These are phyloP conservation scores for Penicillium psychrosexuale DNA, from an alignment of 2,329 filamentous ascomycete species.

Conservation along the genomic window DNA sequence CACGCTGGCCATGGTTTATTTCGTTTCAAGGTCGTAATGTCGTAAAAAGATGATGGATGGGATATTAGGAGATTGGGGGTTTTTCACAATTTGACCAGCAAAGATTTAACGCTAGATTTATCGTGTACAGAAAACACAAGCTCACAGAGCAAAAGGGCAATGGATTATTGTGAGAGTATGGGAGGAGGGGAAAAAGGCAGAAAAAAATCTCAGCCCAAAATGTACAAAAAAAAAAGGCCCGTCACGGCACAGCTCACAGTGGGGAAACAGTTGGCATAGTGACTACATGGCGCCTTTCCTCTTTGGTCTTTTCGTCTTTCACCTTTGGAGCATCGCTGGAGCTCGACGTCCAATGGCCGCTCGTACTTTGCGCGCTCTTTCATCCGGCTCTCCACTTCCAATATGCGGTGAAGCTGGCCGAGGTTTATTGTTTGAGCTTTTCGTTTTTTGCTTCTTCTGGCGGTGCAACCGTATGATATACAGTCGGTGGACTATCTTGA, in stretches of 20 bases:
- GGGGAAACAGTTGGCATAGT: conserved; percentile 24
- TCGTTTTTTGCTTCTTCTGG: not conserved
- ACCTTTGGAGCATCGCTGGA: not conserved
- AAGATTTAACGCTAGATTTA: conserved; percentile 21
- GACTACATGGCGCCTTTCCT: conserved; percentile 16
- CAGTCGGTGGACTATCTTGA: too few relatives aligned
- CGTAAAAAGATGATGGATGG: conserved; percentile 21
- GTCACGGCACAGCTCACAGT: conserved; percentile 1
- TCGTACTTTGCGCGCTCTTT: conserved; percentile 10
- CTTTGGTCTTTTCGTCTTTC: not conserved
- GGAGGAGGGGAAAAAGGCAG: conserved; percentile 16
- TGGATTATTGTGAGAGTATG: conserved; percentile 5
- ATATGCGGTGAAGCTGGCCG: conserved; percentile 25
- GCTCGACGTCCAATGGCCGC: conserved; percentile 16
- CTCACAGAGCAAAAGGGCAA: conserved; percentile 17
- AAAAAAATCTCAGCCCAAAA: conserved; percentile 9
- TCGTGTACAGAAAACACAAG: conserved; percentile 21
- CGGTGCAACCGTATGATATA: not conserved
- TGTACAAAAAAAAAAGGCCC: not conserved
- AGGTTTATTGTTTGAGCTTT: conserved; percentile 10
- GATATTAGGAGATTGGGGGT: not conserved
- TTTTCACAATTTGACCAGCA: conserved; percentile 28
- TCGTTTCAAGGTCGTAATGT: conserved; percentile 22
- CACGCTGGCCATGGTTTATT: conserved; percentile 20
- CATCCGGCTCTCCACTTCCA: conserved; percentile 16